phyloP scores from a whole-genome alignment of 495 filamentous ascomycete genomes.

The Oleoguttula mirabilis region DNA sequence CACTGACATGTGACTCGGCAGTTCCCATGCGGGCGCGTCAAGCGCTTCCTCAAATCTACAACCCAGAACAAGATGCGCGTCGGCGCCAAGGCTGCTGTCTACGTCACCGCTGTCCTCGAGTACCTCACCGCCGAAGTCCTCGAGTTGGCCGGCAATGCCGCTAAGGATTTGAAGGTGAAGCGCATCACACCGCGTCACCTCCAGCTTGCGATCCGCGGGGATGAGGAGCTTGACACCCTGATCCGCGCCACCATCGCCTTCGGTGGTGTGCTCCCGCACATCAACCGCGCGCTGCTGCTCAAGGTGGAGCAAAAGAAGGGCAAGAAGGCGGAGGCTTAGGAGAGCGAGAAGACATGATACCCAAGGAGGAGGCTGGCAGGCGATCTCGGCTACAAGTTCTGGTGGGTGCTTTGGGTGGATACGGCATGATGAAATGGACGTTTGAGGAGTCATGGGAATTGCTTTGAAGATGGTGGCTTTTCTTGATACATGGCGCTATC shows the following conservation, averaged over 20 bases:
- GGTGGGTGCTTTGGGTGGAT: no score
- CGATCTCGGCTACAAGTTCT: no score
- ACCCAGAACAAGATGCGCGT: slow-evolving; percentile 99
- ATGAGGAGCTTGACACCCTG: slow-evolving; percentile 94
- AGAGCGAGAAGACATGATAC: neutral
- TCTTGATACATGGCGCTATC: no score
- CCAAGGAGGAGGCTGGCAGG: neutral
- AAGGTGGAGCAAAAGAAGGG: slow-evolving; percentile 99
- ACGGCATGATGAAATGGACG: slow-evolving; percentile 12
- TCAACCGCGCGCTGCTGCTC: slow-evolving; percentile 91
- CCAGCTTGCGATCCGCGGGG: slow-evolving; percentile 94
- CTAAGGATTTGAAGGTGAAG: slow-evolving; percentile 99
- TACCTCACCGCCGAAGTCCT: slow-evolving; percentile 98
- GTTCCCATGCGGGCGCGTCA: slow-evolving; percentile 99
- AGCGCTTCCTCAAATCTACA: slow-evolving; percentile 98
- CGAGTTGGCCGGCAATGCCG: slow-evolving; percentile 93
- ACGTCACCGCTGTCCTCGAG: slow-evolving; percentile 95
- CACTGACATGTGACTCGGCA: slow-evolving; percentile 29
- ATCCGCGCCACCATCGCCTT: slow-evolving; percentile 97
- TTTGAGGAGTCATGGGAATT: slow-evolving; percentile 7
- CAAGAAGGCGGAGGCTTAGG: slow-evolving; percentile 57
- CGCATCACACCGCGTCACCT: slow-evolving; percentile 97
- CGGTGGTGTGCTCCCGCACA: slow-evolving; percentile 94
- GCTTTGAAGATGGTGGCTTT: no score
- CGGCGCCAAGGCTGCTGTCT: slow-evolving; percentile 95